phyloP scores from a whole-genome alignment of 768 basidiomycete species.

The Naganishia onofrii region DNA sequence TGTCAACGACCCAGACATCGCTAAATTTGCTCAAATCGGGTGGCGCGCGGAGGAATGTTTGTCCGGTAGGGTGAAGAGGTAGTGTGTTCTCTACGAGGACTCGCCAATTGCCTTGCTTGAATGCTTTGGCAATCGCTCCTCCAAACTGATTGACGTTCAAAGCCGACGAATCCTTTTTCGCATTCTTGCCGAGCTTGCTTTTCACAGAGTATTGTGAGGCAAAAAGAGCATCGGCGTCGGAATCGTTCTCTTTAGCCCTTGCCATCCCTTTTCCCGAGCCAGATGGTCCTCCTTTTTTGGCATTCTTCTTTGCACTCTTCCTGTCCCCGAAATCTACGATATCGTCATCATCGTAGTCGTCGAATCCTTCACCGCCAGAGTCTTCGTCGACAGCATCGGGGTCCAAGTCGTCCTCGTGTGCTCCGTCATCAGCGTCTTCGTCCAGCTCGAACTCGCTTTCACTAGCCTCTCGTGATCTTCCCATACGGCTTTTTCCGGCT shows the following conservation, averaged over 20 bases:
- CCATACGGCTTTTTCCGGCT: not conserved
- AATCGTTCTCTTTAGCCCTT: not conserved
- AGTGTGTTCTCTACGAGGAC: constrained; percentile 16
- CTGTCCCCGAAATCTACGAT: constrained; percentile 2
- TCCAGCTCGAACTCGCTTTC: constrained; percentile 24
- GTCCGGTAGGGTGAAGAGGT: constrained; percentile 19
- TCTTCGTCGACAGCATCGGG: not conserved
- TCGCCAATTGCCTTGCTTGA: constrained; percentile 23
- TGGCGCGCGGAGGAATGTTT: constrained; percentile 11
- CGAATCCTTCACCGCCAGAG: constrained; percentile 6
- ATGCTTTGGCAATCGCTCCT: constrained; percentile 15
- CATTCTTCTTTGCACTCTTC: not conserved
- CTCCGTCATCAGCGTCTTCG: constrained; percentile 10
- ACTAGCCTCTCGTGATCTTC: constrained; percentile 3
- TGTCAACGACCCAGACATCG: constrained; percentile 17
- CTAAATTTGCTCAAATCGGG: constrained; percentile 26
- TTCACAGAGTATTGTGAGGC: not conserved
- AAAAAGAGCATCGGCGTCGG: constrained; percentile 10
- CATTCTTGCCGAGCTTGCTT: constrained; percentile 3
- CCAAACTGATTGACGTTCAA: constrained; percentile 10
- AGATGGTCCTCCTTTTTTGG: not conserved
- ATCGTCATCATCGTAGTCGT: constrained; percentile 14
- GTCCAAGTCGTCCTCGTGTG: constrained; percentile 5
- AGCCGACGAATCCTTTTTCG: not conserved
- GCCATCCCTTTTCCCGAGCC: not conserved